Evolutionary conservation across 2,329 filamentous ascomycete species (phyloP).

Genomic region (Endoconidiophora laricicola): DNA sequence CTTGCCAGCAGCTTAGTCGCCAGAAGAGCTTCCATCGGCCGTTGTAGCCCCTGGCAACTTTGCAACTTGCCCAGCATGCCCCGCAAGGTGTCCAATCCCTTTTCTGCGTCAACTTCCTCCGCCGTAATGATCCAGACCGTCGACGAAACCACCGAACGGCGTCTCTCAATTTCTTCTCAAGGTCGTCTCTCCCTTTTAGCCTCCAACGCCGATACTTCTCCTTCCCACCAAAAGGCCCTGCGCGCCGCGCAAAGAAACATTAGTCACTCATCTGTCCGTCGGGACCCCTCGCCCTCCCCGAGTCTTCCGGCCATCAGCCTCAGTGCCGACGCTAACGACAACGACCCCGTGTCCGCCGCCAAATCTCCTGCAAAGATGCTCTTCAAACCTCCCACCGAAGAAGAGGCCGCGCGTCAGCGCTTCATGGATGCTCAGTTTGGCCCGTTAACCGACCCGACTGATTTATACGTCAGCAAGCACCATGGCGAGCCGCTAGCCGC

Average conservation of each 20-base stretch:
- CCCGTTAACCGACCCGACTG: conserved; percentile 60
- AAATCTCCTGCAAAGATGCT: conserved; percentile 47
- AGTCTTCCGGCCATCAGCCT: conserved; percentile 11
- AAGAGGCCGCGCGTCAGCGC: conserved; percentile 59
- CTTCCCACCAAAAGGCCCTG: conserved; percentile 3
- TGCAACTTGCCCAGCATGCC: neutral
- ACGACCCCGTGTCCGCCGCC: conserved; percentile 6
- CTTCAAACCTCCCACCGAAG: conserved; percentile 75
- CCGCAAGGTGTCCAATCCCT: conserved; percentile 9
- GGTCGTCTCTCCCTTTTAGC: conserved; percentile 3
- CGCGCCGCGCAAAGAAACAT: conserved; percentile 1
- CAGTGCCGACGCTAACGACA: conserved; percentile 5
- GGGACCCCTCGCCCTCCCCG: conserved; percentile 8
- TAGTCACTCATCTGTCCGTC: conserved; percentile 2
- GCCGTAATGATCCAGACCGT: conserved; percentile 8
- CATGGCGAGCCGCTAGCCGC: conserved; percentile 63
- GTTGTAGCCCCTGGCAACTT: too few relatives aligned
- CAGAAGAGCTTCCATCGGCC: too few relatives aligned
- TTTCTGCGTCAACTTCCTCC: conserved; percentile 3
- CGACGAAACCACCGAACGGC: conserved; percentile 3
- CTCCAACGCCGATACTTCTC: conserved; percentile 3
- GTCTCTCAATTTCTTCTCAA: conserved; percentile 4
- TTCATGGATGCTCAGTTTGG: conserved; percentile 82
- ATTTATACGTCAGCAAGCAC: conserved; percentile 81
- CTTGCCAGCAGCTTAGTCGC: too few relatives aligned